These are phyloP conservation scores for Penicillium corylophilum DNA, from an alignment of 2,329 filamentous ascomycete genomes.

Conservation along the genomic window DNA sequence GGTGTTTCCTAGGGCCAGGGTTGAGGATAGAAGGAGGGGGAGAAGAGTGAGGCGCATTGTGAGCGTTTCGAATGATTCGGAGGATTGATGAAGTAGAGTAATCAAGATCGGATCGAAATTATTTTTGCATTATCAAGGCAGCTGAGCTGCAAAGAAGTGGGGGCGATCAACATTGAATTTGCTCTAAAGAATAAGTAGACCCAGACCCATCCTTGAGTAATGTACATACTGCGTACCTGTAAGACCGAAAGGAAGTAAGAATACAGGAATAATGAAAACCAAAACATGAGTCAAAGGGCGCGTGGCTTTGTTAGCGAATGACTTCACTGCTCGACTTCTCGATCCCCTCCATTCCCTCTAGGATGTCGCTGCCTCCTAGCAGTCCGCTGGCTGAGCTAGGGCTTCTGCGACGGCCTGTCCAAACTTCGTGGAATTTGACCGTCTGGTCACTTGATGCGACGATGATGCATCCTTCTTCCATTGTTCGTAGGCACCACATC, in stretches of 20 bases:
- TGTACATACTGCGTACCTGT: neutral
- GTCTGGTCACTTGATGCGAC: constrained; percentile 89
- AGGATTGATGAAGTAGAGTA: neutral
- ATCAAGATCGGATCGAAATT: neutral
- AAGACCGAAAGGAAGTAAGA: neutral
- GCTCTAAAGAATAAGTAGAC: constrained; percentile 3
- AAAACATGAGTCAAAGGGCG: neutral
- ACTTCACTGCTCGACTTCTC: constrained; percentile 57
- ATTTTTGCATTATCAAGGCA: neutral
- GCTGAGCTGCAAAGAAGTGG: neutral
- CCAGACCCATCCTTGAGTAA: neutral
- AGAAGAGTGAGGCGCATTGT: constrained; percentile 17
- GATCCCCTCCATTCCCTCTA: constrained; percentile 78
- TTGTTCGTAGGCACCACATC: constrained; percentile 56
- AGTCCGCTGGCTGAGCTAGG: constrained; percentile 58
- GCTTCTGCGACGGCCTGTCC: constrained; percentile 64
- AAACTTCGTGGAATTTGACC: constrained; percentile 94
- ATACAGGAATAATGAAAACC: constrained; percentile 3
- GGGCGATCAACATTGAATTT: constrained; percentile 12
- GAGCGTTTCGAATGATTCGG: neutral
- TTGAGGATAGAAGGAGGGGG: constrained; percentile 8
- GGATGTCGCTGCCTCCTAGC: constrained; percentile 78
- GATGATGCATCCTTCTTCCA: constrained; percentile 78
- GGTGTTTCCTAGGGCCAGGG: constrained; percentile 16
- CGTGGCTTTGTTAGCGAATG: constrained; percentile 53